A percentile compares a stretch with the other conserved stretches of the same genome.
Conservation (phyloP, 139 green algal species). For the Chlorokybus atmophyticus region DNA sequence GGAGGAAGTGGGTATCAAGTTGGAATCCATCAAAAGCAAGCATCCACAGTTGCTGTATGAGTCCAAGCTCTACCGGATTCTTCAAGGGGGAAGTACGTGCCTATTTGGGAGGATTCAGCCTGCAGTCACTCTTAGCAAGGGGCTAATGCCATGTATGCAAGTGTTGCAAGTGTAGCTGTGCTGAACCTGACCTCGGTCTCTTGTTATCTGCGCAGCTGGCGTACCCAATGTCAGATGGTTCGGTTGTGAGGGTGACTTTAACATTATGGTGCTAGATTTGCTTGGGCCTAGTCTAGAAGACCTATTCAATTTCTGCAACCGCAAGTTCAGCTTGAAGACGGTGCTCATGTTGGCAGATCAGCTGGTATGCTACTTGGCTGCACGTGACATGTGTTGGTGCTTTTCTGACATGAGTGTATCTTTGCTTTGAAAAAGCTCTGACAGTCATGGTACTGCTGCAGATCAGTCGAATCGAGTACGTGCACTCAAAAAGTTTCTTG, state of each 20-base stretch:
- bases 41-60: constrained; percentile 47
- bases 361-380: too few species aligned
- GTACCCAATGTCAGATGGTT: constrained; percentile 98
- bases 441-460: too few species aligned
- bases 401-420: too few species aligned
- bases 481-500: constrained; percentile 95
- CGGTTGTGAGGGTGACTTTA: constrained; percentile 98
- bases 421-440: too few species aligned
- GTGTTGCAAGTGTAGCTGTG: too few species aligned
- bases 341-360: constrained; percentile 99
- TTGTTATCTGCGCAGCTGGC: constrained; percentile 53
- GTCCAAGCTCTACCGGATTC: constrained; percentile 47
- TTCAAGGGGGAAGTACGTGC: constrained; percentile 34
- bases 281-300: constrained; percentile 92
- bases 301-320: constrained; percentile 99
- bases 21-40: constrained; percentile 55
- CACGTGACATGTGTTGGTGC: too few species aligned
- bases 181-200: too few species aligned
- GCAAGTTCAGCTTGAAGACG: constrained; percentile 95
- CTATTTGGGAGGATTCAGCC: too few species aligned
- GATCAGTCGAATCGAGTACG: constrained; percentile 80
- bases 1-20: constrained; percentile 99
- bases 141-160: too few species aligned
- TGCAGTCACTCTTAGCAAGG: too few species aligned
- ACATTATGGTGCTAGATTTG: constrained; percentile 98